Base-by-base conservation (phyloP, 176 grass and related monocot genomes). In the barley (Hordeum vulgare) region DNA sequence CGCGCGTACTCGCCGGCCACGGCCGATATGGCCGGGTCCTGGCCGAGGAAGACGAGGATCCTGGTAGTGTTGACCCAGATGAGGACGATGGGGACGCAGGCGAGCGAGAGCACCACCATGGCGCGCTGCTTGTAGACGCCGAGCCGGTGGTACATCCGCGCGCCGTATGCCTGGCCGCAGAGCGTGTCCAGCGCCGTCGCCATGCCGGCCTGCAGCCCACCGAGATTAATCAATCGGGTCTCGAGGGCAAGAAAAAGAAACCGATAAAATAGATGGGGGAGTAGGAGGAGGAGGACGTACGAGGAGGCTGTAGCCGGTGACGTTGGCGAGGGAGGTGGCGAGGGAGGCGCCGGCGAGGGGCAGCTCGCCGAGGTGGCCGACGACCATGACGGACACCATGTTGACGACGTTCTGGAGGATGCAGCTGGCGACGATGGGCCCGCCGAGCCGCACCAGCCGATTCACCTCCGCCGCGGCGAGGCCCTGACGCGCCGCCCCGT, bases 111-210 rank as follows among this genome's bases (percentile, higher is more conserved):
- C 41, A 86, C 84, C 28, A 86, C 40, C 76, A 80, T 86, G 6
- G 84, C 84, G 57, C 66, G 76, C 76, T 86, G 84, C 84, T 61
- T 80, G 76, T 86, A 86, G 21, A 51, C 71, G 40, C 79, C 85
- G 11, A 86, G 90, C 10, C 75, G 83, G 59, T 57, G 60, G 71
- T 88, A 67, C 59, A 77, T 42, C 74, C 91, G 62, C 11, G 92
- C 92, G 13, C 92, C 92, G 61, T 65, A 91, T 33, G 89, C 86
- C 85, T 94, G 86, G n/a, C 92, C 92, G 39, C 84, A 94, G 7
- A 94, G 84, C 56, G 84, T 86, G 58, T 86, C 84, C 41, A 86
- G 68, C 67, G 84, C 77, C n/a, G 57, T 37, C 31, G 84, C 84
- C 84, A 86, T 80, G 68, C 84, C 77, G 0, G 11, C 23, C 83